These are phyloP conservation scores for Fusarium pilosicola DNA, from an alignment of 2,329 filamentous ascomycete genomes.

Conservation along the genomic window DNA sequence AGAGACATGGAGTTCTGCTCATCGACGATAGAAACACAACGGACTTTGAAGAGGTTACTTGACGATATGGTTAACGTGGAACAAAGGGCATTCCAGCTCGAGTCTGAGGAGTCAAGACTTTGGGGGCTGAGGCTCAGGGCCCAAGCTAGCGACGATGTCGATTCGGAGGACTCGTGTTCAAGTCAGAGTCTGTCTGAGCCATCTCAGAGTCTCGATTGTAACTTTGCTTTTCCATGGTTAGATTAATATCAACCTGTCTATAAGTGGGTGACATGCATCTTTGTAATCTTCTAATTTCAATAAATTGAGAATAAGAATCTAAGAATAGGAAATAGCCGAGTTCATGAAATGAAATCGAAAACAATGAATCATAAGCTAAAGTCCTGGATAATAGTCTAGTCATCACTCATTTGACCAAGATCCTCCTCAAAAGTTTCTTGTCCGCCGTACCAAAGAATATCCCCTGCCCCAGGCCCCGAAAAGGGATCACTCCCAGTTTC, in stretches of 20 bases:
- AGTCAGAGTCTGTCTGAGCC: background rate
- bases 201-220: background rate
- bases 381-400: accelerated
- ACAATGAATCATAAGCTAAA: accelerated
- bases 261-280: too few species aligned
- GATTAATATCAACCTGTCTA: background rate
- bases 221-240: background rate
- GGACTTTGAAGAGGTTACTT: background rate
- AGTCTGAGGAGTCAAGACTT: background rate
- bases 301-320: background rate
- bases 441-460: background rate
- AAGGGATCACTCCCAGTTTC: background rate
- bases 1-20: background rate
- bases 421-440: background rate
- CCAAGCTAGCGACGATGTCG: background rate
- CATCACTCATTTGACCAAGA: background rate
- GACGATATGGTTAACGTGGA: background rate
- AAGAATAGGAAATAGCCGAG: background rate
- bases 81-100: background rate
- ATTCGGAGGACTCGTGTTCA: background rate
- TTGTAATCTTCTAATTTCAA: too few species aligned
- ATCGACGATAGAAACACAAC: background rate
- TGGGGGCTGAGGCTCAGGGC: background rate
- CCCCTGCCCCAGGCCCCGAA: background rate
- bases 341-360: accelerated